Conservation (phyloP, 208 protist genomes). For the Vickermania spadyakhi region DNA sequence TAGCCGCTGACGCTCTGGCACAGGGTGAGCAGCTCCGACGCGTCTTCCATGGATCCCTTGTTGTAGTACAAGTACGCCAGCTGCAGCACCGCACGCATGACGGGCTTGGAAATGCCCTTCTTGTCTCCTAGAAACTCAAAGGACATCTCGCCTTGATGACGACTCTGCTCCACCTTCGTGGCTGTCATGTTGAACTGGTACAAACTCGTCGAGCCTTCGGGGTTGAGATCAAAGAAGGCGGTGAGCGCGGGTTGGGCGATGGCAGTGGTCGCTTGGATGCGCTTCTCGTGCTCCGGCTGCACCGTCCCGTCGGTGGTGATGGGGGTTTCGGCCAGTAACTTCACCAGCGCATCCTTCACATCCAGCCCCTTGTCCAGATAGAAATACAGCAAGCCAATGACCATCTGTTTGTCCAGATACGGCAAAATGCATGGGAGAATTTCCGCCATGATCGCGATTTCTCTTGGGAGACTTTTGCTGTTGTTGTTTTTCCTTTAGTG, state of each 20-base stretch:
- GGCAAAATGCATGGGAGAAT: conserved; percentile 66
- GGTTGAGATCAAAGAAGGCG: conserved; percentile 62
- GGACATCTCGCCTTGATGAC: conserved; percentile 65
- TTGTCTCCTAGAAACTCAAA: conserved; percentile 51
- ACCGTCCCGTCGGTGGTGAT: conserved; percentile 57
- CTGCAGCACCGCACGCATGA: conserved; percentile 67
- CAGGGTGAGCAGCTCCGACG: conserved; percentile 69
- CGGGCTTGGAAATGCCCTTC: conserved; percentile 52
- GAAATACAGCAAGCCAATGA: conserved; percentile 65
- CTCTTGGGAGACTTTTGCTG: too few species aligned
- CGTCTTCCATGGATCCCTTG: conserved; percentile 69
- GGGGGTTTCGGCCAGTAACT: conserved; percentile 58
- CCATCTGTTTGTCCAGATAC: conserved; percentile 84
- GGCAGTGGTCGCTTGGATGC: conserved; percentile 40
- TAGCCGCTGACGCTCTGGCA: conserved; percentile 78
- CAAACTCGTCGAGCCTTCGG: conserved; percentile 41
- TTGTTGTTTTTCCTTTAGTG: too few species aligned
- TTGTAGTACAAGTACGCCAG: conserved; percentile 84
- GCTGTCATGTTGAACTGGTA: conserved; percentile 75
- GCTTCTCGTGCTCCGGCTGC: conserved; percentile 58
- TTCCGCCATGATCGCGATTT: conserved; percentile 31
- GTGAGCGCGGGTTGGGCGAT: conserved; percentile 51
- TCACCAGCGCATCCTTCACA: conserved; percentile 55
- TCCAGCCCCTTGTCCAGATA: conserved; percentile 60
- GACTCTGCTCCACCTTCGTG: conserved; percentile 62